Conservation (phyloP, 768 basidiomycete species). For the Leccinum imitatum region DNA sequence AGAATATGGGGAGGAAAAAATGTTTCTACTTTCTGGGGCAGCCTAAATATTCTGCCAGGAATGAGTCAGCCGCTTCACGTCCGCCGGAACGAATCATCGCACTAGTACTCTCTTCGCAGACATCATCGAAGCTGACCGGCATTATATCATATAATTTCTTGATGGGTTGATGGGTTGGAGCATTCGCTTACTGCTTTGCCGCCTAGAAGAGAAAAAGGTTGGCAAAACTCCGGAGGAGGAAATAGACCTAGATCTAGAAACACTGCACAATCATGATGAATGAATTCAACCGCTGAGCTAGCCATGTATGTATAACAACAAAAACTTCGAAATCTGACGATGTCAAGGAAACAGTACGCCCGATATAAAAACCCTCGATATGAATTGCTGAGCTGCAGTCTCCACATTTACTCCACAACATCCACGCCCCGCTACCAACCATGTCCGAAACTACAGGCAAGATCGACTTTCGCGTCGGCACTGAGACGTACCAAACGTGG, state of each 20-base stretch:
- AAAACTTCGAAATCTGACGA: too few relatives aligned
- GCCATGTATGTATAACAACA: too few relatives aligned
- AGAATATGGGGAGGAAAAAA: not conserved
- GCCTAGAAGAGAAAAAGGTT: not conserved
- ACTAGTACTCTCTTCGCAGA: too few relatives aligned
- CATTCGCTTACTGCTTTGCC: not conserved
- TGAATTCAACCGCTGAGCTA: too few relatives aligned
- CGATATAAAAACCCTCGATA: too few relatives aligned
- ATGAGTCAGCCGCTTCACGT: not conserved
- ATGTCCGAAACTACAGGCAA: slow-evolving; percentile 27
- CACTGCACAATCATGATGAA: too few relatives aligned
- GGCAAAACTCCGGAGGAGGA: not conserved
- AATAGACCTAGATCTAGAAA: not conserved
- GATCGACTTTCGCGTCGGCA: slow-evolving; percentile 19
- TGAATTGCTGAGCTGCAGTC: too few relatives aligned
- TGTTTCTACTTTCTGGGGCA: not conserved
- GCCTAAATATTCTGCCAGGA: not conserved
- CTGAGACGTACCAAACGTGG: slow-evolving; percentile 40
- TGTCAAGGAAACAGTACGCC: too few relatives aligned
- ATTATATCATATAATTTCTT: not conserved
- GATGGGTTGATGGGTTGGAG: too few relatives aligned
- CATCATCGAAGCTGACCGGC: not conserved
- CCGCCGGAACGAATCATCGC: too few relatives aligned
- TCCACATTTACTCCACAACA: too few relatives aligned
- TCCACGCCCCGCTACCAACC: too few relatives aligned